Base-by-base conservation (phyloP, 2,329 filamentous ascomycete species). In the Botryosphaeria dothidea region DNA sequence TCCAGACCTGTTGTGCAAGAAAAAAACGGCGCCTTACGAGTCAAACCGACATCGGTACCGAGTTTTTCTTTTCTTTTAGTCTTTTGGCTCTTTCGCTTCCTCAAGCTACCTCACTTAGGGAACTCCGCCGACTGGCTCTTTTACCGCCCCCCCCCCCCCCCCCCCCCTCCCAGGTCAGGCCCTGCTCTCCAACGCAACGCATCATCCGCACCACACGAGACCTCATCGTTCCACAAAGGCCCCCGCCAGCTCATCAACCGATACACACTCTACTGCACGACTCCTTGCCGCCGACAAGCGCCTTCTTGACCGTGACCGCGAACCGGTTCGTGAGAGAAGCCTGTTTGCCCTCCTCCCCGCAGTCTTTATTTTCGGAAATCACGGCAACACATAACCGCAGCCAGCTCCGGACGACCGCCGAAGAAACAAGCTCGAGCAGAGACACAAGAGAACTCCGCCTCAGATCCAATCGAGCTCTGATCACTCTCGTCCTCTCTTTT, bases 1-100 rank as follows among this genome's bases (percentile, higher is more conserved):
- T 13, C 52, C 5, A 57, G 49, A 57, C 13, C 34, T 6, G 17
- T 19, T 43, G 19, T n/a, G 19, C 45, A 27, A 15, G 19, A 11
- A 23, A 29, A 41, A 41, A 41, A 11, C 31, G 31, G 31, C 31
- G 31, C 34, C 36, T 13, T 38, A 17, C 52, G 52, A 56, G 52
- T 56, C 54, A 43, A 46, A 29, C 25, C 56, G 56, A 46, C 41
- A 46, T 60, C 56, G 56, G 56, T 27, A 8, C 36, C 54, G 11
- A 29, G 6, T 58, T 45, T 41, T 52, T 52, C 13, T 34, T 34
- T 4, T 34, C 31, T 51, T 25, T 48, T 48, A 2, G 21, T 19
- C 23, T 48, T 48, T 27, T 15, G 29, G n/a, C 29, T 13, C 45
- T 38, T 23, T 48, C 45, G 45, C 49, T 29, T 34, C 49, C 31